Evolutionary conservation across 1,284 basidiomycete species (phyloP).

Genomic region (Anthracocystis panici-leucophaei): DNA sequence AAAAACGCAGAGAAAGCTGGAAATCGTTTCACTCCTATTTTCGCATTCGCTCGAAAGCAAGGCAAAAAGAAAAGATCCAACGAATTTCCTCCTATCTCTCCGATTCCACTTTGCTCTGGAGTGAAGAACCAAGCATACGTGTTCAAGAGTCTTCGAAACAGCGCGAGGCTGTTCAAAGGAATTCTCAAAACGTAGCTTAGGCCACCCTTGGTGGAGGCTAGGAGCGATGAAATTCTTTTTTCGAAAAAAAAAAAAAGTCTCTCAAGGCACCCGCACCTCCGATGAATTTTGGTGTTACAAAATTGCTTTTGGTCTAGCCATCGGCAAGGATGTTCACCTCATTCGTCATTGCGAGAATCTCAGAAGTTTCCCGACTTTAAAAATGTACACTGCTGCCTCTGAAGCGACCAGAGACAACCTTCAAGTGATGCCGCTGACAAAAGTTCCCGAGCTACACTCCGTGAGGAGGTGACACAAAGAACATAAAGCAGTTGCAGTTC

Average conservation of each 20-base stretch:
- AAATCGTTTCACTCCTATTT: neutral
- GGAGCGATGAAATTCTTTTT: neutral
- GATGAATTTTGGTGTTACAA: neutral
- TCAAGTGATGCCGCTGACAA: too few relatives aligned
- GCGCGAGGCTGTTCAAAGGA: neutral
- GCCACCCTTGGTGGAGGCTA: slow-evolving; percentile 7
- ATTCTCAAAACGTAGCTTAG: slow-evolving; percentile 6
- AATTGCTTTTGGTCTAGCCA: slow-evolving; percentile 7
- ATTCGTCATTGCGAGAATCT: slow-evolving; percentile 2
- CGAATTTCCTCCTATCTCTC: slow-evolving; percentile 1
- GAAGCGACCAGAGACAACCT: neutral
- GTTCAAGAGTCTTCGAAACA: neutral
- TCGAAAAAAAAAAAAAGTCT: neutral
- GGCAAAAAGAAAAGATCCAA: neutral
- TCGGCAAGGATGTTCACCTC: slow-evolving; percentile 7
- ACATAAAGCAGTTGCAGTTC: too few relatives aligned
- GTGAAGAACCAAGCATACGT: slow-evolving; percentile 7
- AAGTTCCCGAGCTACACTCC: too few relatives aligned
- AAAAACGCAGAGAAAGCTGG: slow-evolving; percentile 10
- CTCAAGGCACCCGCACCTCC: slow-evolving; percentile 7
- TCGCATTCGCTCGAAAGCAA: neutral
- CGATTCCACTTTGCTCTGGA: slow-evolving; percentile 9
- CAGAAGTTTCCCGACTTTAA: neutral
- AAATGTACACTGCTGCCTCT: neutral
- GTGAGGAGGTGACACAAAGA: too few relatives aligned